These are phyloP conservation scores for Omphalotus guepiniiformis DNA, from an alignment of 768 basidiomycete species.

Conservation along the genomic window DNA sequence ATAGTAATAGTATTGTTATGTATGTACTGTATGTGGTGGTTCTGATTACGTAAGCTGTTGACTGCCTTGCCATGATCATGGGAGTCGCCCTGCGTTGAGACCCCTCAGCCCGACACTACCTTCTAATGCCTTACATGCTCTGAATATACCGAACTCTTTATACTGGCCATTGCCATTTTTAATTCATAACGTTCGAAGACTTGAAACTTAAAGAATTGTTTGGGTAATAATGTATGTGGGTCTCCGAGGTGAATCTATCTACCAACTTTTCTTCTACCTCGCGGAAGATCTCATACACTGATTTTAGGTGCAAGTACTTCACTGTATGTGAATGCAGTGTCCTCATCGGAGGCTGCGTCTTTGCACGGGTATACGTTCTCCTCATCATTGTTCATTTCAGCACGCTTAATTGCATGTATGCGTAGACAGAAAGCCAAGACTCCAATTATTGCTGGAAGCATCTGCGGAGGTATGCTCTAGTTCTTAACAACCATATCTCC, in stretches of 20 bases:
- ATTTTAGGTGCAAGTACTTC: too few species aligned
- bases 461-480: slow-evolving; percentile 51
- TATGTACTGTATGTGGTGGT: too few species aligned
- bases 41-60: too few species aligned
- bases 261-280: neutral
- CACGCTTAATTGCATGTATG: neutral
- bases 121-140: too few species aligned
- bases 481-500: slow-evolving; percentile 9
- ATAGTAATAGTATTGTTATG: too few species aligned
- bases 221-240: neutral
- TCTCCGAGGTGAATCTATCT: neutral
- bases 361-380: slow-evolving; percentile 31
- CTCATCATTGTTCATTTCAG: neutral
- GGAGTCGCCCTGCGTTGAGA: too few species aligned
- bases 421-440: slow-evolving; percentile 50
- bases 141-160: too few species aligned
- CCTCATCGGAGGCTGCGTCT: slow-evolving; percentile 36
- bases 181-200: neutral
- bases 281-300: too few species aligned
- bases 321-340: slow-evolving; percentile 21
- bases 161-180: neutral
- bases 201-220: neutral
- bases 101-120: too few species aligned
- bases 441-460: slow-evolving; percentile 56
- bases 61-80: too few species aligned